Evolutionary conservation across 768 basidiomycete genomes (phyloP).

Genomic region (Wakefieldia striispora): DNA sequence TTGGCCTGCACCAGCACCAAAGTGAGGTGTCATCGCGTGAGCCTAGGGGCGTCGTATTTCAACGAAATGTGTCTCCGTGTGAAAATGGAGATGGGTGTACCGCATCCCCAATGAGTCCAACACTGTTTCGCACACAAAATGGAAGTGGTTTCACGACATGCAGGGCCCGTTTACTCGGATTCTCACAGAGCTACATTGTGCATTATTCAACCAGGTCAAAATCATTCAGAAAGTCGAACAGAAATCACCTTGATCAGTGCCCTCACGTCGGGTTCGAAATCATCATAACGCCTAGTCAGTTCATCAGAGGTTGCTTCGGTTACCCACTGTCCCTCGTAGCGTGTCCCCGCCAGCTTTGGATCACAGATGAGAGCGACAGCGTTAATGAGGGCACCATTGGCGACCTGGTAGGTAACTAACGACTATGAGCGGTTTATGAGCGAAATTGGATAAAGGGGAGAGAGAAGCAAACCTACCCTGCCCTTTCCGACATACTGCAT

Average conservation of each 20-base stretch:
- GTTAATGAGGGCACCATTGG: conserved; percentile 36
- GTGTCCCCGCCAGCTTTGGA: conserved; percentile 27
- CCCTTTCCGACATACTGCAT: conserved; percentile 14
- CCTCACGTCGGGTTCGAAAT: conserved; percentile 39
- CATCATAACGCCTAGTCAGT: conserved; percentile 26
- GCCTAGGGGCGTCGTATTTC: conserved; percentile 6
- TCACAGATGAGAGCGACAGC: conserved; percentile 32
- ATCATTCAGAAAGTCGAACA: too few relatives aligned
- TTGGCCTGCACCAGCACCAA: conserved; percentile 26
- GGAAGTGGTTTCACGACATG: conserved; percentile 42
- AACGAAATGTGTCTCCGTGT: too few relatives aligned
- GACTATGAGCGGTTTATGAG: conserved; percentile 28
- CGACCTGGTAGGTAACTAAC: conserved; percentile 39
- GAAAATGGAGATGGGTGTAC: conserved; percentile 23
- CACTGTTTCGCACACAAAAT: conserved; percentile 34
- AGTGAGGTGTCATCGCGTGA: conserved; percentile 27
- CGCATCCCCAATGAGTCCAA: conserved; percentile 52
- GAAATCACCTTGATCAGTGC: conserved; percentile 32
- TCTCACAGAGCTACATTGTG: conserved; percentile 31
- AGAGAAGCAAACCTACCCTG: background rate
- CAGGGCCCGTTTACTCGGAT: conserved; percentile 44
- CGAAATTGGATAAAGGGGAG: background rate
- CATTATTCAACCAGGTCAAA: background rate
- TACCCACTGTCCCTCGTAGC: conserved; percentile 33
- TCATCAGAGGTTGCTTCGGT: conserved; percentile 32